Evolutionary conservation across 345 rosid genomes (phyloP).

Genomic region (Eucalyptus regnans): DNA sequence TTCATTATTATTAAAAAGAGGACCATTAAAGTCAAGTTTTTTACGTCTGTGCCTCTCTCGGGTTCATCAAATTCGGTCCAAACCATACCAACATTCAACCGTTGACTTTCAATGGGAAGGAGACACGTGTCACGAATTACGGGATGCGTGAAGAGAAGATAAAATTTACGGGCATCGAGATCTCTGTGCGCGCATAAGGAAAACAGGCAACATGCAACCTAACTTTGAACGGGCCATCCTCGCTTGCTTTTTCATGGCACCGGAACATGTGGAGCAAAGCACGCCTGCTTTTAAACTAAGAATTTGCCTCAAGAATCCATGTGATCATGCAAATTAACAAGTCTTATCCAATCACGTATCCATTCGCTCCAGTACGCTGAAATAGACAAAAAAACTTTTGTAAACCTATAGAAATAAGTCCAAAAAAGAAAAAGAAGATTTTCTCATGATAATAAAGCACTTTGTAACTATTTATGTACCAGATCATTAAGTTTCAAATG

Average conservation of each 20-base stretch:
- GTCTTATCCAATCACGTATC: not conserved
- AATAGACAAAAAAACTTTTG: not conserved
- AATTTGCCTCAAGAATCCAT: not conserved
- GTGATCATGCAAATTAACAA: not conserved
- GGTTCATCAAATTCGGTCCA: not conserved
- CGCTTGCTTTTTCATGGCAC: not conserved
- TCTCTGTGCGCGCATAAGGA: not conserved
- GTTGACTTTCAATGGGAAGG: not conserved
- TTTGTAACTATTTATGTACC: not conserved
- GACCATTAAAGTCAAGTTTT: not conserved
- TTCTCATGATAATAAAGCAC: not conserved
- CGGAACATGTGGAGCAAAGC: not conserved
- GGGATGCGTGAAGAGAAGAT: not conserved
- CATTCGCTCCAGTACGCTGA: fast-evolving
- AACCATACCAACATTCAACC: not conserved
- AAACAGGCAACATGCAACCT: not conserved
- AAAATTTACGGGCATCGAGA: not conserved
- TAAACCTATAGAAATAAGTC: not conserved
- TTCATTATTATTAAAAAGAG: not conserved
- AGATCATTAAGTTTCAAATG: fast-evolving
- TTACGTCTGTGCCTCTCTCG: not conserved
- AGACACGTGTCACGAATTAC: not conserved
- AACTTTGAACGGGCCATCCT: not conserved
- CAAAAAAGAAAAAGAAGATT: no score
- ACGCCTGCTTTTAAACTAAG: not conserved